Percentiles rank a stretch among this genome's conserved stretches.
These are phyloP conservation scores for Coniochaeta hoffmannii DNA, from an alignment of 2,329 filamentous ascomycete species.

Conservation along the genomic window DNA sequence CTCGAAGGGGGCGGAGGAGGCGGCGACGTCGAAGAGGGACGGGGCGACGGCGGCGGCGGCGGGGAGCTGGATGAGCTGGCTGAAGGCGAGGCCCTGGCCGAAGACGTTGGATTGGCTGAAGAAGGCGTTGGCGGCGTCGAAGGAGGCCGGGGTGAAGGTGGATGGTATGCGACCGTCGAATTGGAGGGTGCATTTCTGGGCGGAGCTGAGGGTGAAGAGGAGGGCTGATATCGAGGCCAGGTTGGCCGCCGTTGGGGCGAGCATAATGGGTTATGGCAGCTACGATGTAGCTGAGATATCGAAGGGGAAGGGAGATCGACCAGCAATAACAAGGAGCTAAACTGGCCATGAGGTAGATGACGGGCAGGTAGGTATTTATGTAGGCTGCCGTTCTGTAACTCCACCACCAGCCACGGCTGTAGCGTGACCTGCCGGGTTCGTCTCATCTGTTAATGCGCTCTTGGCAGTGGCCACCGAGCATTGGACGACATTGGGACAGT, in stretches of 20 bases:
- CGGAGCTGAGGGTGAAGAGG: not conserved
- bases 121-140: slow-evolving; percentile 31
- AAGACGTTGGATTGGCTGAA: slow-evolving; percentile 47
- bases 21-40: slow-evolving; percentile 37
- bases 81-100: slow-evolving; percentile 42
- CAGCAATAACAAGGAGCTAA: not conserved
- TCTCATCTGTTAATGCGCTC: too few relatives aligned
- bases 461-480: not conserved
- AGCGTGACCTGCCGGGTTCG: too few relatives aligned
- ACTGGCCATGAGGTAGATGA: not conserved
- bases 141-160: slow-evolving; percentile 27
- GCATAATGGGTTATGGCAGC: not conserved
- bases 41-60: slow-evolving; percentile 27
- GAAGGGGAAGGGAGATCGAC: not conserved
- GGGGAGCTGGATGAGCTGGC: slow-evolving; percentile 42
- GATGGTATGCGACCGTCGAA: slow-evolving; percentile 40
- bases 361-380: not conserved
- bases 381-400: not conserved
- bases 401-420: not conserved
- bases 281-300: not conserved
- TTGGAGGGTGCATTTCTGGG: slow-evolving; percentile 28
- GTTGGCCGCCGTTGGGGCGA: not conserved
- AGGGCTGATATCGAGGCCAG: not conserved
- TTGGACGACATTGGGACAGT: not conserved
- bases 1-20: slow-evolving; percentile 37